Evolutionary conservation across 352 stramenopile species (phyloP), one percentile per base, ranked within the genome.

Genomic region (Ochromonadaceae sp.): DNA sequence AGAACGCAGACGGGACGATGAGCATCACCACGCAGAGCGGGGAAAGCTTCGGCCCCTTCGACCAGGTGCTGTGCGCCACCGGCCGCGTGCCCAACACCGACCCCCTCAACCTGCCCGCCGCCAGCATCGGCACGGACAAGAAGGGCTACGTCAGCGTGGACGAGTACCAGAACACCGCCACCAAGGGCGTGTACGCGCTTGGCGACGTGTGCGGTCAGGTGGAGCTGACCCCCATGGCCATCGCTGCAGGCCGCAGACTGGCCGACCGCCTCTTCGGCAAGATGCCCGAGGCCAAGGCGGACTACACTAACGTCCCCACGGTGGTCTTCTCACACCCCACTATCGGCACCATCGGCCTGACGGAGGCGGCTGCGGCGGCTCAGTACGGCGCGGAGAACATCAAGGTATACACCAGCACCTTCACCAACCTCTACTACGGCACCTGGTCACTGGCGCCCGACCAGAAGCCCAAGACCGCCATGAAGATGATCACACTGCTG

Each of bases 321-420:
- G 88, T 96, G 10, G 86, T 98, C 22, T 98, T 98, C 78, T 93
- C 83, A 46, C 90, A 97, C 76, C 91, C 90, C 43, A 79, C 83
- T n/a, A 92, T 98, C 70, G 91, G 87, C 53, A 96, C 88, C 12
- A 82, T 89, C 68, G 91, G 91, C 35, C 83, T 95, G 67, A 96
- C 88, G 5, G 88, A 98, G 74, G 73, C 74, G 0, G 70, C 96
- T 65, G 91, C 90, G 0, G 74, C 91, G 28, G 81, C 76, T 39
- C 86, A 95, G 73, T 96, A 88, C 67, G 90, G 89, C 36, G 65
- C 81, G 55, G 83, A 93, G 35, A 88, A 95, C 70, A 72, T 98
- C 68, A 96, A 95, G 77, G 76, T 93, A 9, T 98, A 97, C 79
- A 84, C 78, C 49, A 89, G 76, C 66, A 92, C 82, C 71, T 98